A percentile compares a stretch with the other conserved stretches of the same genome.
These are phyloP conservation scores for Moesziomyces antarcticus DNA, from an alignment of 1,284 basidiomycete species.

Conservation along the genomic window DNA sequence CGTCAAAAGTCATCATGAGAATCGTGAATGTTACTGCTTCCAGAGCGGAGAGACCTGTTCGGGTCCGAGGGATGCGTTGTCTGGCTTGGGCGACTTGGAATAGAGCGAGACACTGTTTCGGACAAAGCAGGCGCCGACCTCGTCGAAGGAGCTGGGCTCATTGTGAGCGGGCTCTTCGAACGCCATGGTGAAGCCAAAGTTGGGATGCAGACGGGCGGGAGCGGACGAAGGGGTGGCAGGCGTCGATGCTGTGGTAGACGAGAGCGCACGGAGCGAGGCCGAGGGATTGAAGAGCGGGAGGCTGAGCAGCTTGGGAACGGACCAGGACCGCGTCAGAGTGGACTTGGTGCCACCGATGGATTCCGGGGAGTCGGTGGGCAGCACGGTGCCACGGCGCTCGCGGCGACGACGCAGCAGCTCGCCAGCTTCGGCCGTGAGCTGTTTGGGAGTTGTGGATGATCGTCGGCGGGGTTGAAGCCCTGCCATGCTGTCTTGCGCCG, in stretches of 20 bases:
- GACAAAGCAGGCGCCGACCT: slow-evolving; percentile 17
- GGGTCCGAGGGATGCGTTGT: slow-evolving; percentile 1
- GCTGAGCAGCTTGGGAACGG: slow-evolving; percentile 36
- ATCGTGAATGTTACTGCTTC: slow-evolving; percentile 13
- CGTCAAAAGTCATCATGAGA: slow-evolving; percentile 4
- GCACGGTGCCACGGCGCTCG: slow-evolving; percentile 17
- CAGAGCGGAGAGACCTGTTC: slow-evolving; percentile 32
- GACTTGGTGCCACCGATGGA: not conserved
- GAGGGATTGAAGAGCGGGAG: slow-evolving; percentile 34
- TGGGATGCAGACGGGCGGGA: slow-evolving; percentile 18
- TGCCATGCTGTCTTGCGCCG: not conserved
- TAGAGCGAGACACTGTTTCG: slow-evolving; percentile 10
- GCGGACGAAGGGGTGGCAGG: slow-evolving; percentile 18
- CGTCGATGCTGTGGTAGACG: slow-evolving; percentile 24
- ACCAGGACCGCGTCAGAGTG: slow-evolving; percentile 27
- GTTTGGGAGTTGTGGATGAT: slow-evolving; percentile 31
- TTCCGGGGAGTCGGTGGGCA: slow-evolving; percentile 11
- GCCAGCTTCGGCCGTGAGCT: slow-evolving; percentile 33
- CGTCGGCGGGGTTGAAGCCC: slow-evolving; percentile 20
- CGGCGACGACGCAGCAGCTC: slow-evolving; percentile 37
- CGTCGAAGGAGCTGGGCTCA: slow-evolving; percentile 25
- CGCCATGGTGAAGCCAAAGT: slow-evolving; percentile 23
- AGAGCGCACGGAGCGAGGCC: slow-evolving; percentile 25
- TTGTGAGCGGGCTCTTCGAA: slow-evolving; percentile 5
- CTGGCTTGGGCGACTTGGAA: slow-evolving; percentile 3